phyloP scores from a whole-genome alignment of 1,139 yeast species.

The Diutina scorzettiae region DNA sequence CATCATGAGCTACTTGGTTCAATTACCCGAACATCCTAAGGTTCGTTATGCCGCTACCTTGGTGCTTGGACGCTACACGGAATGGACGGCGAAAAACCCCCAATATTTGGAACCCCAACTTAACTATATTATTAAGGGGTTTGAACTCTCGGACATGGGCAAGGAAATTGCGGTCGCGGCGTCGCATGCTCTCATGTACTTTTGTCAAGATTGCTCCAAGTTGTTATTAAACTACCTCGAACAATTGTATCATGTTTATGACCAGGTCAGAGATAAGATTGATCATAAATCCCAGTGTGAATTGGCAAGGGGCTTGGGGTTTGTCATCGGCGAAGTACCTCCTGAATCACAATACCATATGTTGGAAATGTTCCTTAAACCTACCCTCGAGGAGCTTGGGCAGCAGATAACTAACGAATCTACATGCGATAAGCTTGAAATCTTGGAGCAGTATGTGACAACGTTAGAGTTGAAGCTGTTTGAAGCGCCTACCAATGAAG shows the following conservation, averaged over 20 bases:
- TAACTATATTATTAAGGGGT: constrained; percentile 74
- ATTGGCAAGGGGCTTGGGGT: constrained; percentile 83
- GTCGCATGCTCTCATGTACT: constrained; percentile 86
- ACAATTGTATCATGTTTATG: constrained; percentile 67
- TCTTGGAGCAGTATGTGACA: constrained; percentile 49
- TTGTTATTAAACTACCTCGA: constrained; percentile 59
- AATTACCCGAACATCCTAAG: constrained; percentile 76
- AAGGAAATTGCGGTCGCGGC: constrained; percentile 69
- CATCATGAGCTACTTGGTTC: constrained; percentile 58
- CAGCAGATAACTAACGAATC: constrained; percentile 21
- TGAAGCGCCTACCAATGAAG: constrained; percentile 33
- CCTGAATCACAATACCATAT: constrained; percentile 24
- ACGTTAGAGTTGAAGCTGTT: constrained; percentile 10
- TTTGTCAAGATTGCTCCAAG: constrained; percentile 81
- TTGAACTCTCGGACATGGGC: constrained; percentile 26
- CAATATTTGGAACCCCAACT: constrained; percentile 73
- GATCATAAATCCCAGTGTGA: constrained; percentile 68
- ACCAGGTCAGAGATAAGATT: constrained; percentile 42
- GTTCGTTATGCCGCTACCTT: constrained; percentile 86
- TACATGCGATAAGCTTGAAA: constrained; percentile 54
- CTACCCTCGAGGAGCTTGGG: constrained; percentile 43
- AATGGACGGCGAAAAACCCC: constrained; percentile 86
- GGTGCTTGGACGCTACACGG: constrained; percentile 87
- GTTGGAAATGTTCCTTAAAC: constrained; percentile 48
- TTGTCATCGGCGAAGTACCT: constrained; percentile 53